These are phyloP conservation scores for Pilobolus umbonatus DNA, from an alignment of 192 early-diverging fungal species.

Conservation along the genomic window DNA sequence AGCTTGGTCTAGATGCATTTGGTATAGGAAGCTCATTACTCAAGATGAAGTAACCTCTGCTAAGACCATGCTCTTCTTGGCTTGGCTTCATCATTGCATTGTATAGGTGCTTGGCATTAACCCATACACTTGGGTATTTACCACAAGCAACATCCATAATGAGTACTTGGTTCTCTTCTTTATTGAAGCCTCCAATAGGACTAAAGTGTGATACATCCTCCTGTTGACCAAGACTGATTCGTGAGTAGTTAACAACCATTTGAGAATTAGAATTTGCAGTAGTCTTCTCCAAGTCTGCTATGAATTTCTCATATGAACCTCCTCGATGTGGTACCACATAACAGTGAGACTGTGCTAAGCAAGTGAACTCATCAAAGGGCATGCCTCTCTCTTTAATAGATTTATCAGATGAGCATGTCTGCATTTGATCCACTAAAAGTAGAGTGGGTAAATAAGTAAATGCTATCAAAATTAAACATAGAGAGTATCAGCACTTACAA, in stretches of 20 bases:
- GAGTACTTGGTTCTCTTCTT: slow-evolving; percentile 59
- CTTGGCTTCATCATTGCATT: slow-evolving; percentile 51
- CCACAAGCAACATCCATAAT: slow-evolving; percentile 86
- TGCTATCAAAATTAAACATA: no score
- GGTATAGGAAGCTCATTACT: background rate
- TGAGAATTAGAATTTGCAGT: slow-evolving; percentile 61
- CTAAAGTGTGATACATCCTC: slow-evolving; percentile 88
- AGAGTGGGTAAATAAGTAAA: background rate
- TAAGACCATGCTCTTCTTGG: slow-evolving; percentile 1
- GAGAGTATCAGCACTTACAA: background rate
- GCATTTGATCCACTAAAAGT: slow-evolving; percentile 9
- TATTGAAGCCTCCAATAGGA: slow-evolving; percentile 80
- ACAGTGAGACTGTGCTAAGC: slow-evolving; percentile 80
- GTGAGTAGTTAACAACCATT: slow-evolving; percentile 83
- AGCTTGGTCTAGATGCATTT: background rate
- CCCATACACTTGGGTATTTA: slow-evolving; percentile 87
- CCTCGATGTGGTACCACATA: slow-evolving; percentile 67
- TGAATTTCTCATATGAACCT: slow-evolving; percentile 64
- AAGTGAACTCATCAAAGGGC: slow-evolving; percentile 24
- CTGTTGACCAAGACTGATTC: slow-evolving; percentile 60
- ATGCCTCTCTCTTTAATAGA: slow-evolving; percentile 11
- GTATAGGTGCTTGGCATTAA: slow-evolving; percentile 64
- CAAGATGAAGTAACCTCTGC: slow-evolving; percentile 20
- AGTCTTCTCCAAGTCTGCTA: slow-evolving; percentile 62
- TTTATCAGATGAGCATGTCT: slow-evolving; percentile 20